Evolutionary conservation across 2,329 filamentous ascomycete genomes (phyloP).

Genomic region (Venturiaceae sp.): DNA sequence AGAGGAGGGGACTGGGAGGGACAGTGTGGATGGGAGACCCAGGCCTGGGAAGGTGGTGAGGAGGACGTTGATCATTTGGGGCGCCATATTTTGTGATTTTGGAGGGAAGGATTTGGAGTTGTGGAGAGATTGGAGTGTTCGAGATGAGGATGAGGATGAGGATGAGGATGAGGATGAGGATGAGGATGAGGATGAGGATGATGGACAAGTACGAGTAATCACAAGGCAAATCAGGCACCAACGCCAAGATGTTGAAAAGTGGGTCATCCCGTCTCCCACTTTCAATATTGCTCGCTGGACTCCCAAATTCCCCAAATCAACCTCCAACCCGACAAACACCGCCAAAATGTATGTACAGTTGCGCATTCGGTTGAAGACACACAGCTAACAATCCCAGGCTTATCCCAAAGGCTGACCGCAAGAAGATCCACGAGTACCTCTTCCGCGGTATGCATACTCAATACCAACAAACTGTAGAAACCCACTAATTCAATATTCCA

Average conservation of each 20-base stretch:
- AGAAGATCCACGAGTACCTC: conserved; percentile 97
- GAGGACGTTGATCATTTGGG: conserved; percentile 64
- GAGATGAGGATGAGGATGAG: background rate
- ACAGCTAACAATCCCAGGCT: conserved; percentile 50
- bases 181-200: too few species aligned
- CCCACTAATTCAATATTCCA: conserved; percentile 19
- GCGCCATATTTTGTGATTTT: conserved; percentile 38
- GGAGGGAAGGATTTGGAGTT: background rate
- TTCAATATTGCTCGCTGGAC: background rate
- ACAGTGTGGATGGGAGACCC: conserved; percentile 70
- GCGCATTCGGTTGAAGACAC: background rate
- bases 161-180: too few species aligned
- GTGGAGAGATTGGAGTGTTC: background rate
- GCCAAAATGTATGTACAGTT: conserved; percentile 32
- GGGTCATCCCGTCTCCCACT: too few species aligned
- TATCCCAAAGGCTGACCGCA: conserved; percentile 99
- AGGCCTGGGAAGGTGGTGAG: conserved; percentile 78
- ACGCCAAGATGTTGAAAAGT: too few species aligned
- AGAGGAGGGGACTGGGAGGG: conserved; percentile 59
- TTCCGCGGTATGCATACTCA: conserved; percentile 30
- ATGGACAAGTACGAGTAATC: too few species aligned
- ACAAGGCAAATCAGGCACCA: too few species aligned
- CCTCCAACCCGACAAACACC: conserved; percentile 17
- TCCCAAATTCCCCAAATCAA: background rate
- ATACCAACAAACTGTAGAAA: background rate